Base-by-base conservation (phyloP, 1,284 basidiomycete genomes). In the Pterulicium gracile region DNA sequence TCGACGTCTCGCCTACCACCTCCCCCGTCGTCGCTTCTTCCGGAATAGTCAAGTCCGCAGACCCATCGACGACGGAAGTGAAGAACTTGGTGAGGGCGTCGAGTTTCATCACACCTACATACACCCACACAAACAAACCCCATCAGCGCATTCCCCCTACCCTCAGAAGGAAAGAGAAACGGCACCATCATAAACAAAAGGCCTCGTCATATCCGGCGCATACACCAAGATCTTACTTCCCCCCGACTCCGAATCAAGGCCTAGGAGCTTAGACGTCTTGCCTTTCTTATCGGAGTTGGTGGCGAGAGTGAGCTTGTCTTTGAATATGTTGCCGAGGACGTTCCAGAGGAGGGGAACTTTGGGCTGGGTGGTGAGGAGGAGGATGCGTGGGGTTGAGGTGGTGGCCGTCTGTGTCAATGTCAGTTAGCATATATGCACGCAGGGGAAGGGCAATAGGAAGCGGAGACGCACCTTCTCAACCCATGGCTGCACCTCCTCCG, bases 341-440 rank as follows among this genome's bases (percentile, higher is more conserved):
- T 87, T 81, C 90, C 90, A 94, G 44, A 93, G 66, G 22, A 93
- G 67, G 1, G 90, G 90, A 3, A 89, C 77, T 42, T 82, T 83
- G 51, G 81, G 85, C 52, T 73, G 81, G 64, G 75, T 84, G 56
- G 78, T 90, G 56, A 81, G 68, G 13, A 95, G 76, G 13, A 95
- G 65, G 0, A 80, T 79, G 35, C 86, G 85, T 7, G 78, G 27
- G 2, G 24, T 7, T 32, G 13, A 21, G 41, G 42, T 15, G 12
- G n/a, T n/a, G n/a, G n/a, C n/a, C n/a, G n/a, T n/a, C n/a, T n/a
- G n/a, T n/a, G n/a, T n/a, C n/a, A n/a, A n/a, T n/a, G 27, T 46
- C 21, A 13, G 22, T 15, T 36, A 24, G 32, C 10, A 42, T 14
- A 23, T 3, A 39, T 35, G 23, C 32, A 12, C 15, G 17, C 24